Conservation (phyloP, 257 asterid species). For the Rubia yunnanensis region DNA sequence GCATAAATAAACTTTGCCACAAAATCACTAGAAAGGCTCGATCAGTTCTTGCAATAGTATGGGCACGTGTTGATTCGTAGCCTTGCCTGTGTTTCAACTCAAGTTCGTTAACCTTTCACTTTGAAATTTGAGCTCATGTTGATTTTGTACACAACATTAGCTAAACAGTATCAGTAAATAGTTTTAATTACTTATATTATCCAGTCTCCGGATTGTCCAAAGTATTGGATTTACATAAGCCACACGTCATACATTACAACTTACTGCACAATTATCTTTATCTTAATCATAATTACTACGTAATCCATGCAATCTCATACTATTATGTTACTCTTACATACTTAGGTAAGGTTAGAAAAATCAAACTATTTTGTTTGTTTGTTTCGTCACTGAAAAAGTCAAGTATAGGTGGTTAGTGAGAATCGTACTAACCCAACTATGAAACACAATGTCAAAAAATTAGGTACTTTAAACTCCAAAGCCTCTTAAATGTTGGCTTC, state of each 20-base stretch:
- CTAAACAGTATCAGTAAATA: no score
- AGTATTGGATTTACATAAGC: not conserved
- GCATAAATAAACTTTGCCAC: no score
- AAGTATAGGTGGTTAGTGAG: constrained; percentile 18
- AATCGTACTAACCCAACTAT: constrained; percentile 5
- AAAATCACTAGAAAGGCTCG: no score
- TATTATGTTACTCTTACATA: not conserved
- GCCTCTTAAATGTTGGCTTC: constrained; percentile 18
- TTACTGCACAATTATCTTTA: no score
- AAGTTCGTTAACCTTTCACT: not conserved
- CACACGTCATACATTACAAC: not conserved
- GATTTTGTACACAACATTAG: no score
- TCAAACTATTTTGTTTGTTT: not conserved
- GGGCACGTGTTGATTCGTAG: no score
- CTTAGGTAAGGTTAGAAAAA: not conserved
- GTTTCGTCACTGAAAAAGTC: constrained; percentile 9
- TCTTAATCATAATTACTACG: no score
- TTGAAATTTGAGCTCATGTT: not conserved
- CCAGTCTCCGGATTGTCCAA: not conserved
- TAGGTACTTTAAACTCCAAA: constrained; percentile 17
- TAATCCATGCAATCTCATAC: not conserved
- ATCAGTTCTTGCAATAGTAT: no score
- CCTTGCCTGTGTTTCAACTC: not conserved
- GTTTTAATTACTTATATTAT: not conserved
- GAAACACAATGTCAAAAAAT: constrained; percentile 15